Base-by-base conservation (phyloP, 2,329 filamentous ascomycete species). In the Rhytidhysteron rufulum region DNA sequence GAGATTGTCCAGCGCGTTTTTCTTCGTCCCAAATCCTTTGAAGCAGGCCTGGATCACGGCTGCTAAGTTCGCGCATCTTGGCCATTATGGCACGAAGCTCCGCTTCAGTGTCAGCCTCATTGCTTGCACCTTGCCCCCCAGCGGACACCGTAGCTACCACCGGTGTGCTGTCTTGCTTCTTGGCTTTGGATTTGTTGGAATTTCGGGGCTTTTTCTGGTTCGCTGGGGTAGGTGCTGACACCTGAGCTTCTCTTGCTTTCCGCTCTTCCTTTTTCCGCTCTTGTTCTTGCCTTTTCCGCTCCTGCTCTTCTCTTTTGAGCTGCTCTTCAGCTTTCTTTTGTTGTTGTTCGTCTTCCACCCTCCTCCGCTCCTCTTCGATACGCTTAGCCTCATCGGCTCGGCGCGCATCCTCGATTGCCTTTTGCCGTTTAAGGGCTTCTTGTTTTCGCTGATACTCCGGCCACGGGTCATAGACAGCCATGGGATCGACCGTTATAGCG, bases 11-110 rank as follows among this genome's bases (percentile, higher is more conserved):
- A 11, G 60, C 51, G 37, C 59, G 56, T 31, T 71, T 54, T 66
- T 79, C 68, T 64, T 78, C 62, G 40, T 79, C 75, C 76, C 76
- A 79, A 7, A 81, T 68, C 48, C 69, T 70, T 18, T 75, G 71
- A 37, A 81, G 72, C 41, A 78, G 64, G 9, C 63, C 60, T 3
- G 78, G 78, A 48, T 81, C 75, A 50, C 74, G 73, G 19, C 62
- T 60, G 43, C 79, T 78, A 43, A 78, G 71, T 44, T 79, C 71
- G 29, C 75, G 67, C 74, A 81, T 79, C 49, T 74, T 78, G 25
- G 74, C 69, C 58, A 80, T 75, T 68, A 79, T 72, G 2, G 65
- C 63, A 41, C 72, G 70, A 58, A 79, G 76, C 49, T 78, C 71
- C 2, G 61, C 57, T 44, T 75, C 75, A 36, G 76, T 68, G 17